These are phyloP conservation scores for Marasmius oreades DNA, from an alignment of 1,284 basidiomycete species.

Conservation along the genomic window DNA sequence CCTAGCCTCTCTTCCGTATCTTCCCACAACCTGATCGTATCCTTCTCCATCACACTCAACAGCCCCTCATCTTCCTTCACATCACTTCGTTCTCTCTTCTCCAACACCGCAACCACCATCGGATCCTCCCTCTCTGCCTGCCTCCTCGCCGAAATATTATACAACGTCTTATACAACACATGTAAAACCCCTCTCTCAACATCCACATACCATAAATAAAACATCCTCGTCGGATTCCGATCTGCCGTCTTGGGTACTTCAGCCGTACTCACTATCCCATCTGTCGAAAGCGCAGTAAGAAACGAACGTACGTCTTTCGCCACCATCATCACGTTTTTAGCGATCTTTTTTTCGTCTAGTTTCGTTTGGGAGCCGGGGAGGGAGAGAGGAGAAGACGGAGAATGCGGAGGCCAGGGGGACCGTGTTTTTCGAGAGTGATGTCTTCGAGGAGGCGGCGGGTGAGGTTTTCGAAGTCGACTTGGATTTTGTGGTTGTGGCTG, in stretches of 20 bases:
- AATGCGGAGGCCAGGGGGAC: conserved; percentile 83
- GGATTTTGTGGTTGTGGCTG: conserved; percentile 43
- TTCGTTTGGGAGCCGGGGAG: conserved; percentile 72
- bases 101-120: conserved; percentile 65
- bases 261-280: conserved; percentile 83
- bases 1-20: conserved; percentile 67
- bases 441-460: conserved; percentile 74
- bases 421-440: conserved; percentile 81
- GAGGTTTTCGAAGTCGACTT: conserved; percentile 82
- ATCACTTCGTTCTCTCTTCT: conserved; percentile 78
- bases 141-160: conserved; percentile 74
- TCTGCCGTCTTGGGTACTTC: conserved; percentile 88
- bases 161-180: conserved; percentile 83
- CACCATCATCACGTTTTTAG: conserved; percentile 90
- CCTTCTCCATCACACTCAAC: conserved; percentile 68
- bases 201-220: conserved; percentile 95
- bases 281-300: conserved; percentile 74
- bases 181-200: conserved; percentile 72
- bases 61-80: conserved; percentile 65
- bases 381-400: conserved; percentile 69
- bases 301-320: conserved; percentile 84
- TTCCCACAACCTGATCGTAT: conserved; percentile 65
- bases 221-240: conserved; percentile 80
- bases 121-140: conserved; percentile 68
- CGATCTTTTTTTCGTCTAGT: conserved; percentile 96